Evolutionary conservation across 2,329 filamentous ascomycete genomes (phyloP).

Genomic region (Colletotrichum sp.): DNA sequence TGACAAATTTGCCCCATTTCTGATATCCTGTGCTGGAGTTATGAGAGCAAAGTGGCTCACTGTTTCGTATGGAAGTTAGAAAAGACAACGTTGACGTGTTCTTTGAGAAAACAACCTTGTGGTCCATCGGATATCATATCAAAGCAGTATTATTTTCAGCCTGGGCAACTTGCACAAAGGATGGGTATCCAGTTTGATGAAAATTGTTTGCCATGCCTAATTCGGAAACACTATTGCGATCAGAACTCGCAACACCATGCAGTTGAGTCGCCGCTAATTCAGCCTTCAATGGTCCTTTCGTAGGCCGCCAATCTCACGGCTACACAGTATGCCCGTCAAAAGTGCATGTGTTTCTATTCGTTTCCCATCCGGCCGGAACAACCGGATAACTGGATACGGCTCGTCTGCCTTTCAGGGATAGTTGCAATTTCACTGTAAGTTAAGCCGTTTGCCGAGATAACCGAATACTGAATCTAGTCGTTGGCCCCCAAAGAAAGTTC

Average conservation of each 20-base stretch:
- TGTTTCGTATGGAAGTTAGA: neutral
- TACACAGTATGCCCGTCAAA: fast-evolving
- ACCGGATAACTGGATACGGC: neutral
- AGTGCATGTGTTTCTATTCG: neutral
- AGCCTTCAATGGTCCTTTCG: neutral
- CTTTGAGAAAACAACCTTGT: neutral
- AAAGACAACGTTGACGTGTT: neutral
- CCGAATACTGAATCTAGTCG: neutral
- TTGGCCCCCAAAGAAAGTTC: neutral
- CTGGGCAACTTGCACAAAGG: neutral
- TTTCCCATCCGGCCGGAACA: neutral
- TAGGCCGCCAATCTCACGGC: fast-evolving
- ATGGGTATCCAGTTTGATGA: too few species aligned
- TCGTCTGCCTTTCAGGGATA: neutral
- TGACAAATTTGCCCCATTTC: neutral
- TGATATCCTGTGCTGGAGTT: neutral
- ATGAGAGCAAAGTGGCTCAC: fast-evolving
- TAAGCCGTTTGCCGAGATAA: neutral
- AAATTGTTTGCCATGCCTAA: neutral
- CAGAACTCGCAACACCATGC: neutral
- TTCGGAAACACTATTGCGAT: neutral
- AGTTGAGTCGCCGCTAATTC: neutral
- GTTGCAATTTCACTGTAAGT: neutral
- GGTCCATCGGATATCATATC: neutral
- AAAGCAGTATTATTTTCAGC: neutral